These are phyloP conservation scores for Neurospora sublineolata DNA, from an alignment of 495 filamentous ascomycete species.

Conservation along the genomic window DNA sequence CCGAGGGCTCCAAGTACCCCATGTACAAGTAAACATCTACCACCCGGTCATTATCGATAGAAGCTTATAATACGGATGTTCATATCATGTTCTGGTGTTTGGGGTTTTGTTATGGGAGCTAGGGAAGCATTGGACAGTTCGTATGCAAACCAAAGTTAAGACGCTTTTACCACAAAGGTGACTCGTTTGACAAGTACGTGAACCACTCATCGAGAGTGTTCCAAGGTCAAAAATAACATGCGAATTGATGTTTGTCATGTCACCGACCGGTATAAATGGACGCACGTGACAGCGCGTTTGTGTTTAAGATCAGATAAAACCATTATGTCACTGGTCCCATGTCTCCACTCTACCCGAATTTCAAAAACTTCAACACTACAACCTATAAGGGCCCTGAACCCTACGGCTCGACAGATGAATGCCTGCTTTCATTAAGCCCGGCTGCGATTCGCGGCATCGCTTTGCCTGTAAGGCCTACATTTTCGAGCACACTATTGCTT, in stretches of 20 bases:
- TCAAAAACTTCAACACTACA: neutral
- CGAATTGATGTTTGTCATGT: neutral
- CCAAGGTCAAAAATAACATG: too few relatives aligned
- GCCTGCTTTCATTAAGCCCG: constrained; percentile 32
- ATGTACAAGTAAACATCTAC: constrained; percentile 16
- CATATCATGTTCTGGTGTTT: neutral
- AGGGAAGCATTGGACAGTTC: neutral
- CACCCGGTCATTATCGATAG: neutral
- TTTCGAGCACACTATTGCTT: too few relatives aligned
- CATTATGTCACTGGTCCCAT: neutral
- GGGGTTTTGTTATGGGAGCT: neutral
- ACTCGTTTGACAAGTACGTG: neutral
- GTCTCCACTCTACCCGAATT: too few relatives aligned
- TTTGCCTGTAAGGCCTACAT: constrained; percentile 45
- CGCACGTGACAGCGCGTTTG: neutral
- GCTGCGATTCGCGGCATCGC: constrained; percentile 44
- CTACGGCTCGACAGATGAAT: constrained; percentile 19
- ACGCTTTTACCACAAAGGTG: neutral
- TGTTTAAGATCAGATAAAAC: neutral
- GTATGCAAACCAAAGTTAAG: neutral
- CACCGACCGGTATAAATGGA: neutral
- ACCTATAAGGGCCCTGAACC: neutral
- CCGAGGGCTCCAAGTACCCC: constrained; percentile 70
- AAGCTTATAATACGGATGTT: neutral
- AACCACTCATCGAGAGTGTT: neutral